Evolutionary conservation across 2,329 filamentous ascomycete species (phyloP).

Genomic region (Ceratocystis variospora): DNA sequence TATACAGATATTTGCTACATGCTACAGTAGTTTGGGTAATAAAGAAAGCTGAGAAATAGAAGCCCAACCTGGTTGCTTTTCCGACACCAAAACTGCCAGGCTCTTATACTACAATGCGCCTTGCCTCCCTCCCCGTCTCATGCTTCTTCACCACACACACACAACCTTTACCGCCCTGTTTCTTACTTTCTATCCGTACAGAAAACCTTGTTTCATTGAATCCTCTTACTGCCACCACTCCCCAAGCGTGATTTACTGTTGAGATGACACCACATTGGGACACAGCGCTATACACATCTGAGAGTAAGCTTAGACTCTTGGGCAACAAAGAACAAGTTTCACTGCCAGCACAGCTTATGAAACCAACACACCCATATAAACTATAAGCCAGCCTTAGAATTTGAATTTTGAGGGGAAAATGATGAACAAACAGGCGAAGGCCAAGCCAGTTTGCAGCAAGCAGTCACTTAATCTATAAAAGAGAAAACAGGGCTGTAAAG

Average conservation of each 20-base stretch:
- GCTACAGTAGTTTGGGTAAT: no score
- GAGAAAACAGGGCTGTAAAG: constrained; percentile 4
- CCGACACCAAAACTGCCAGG: no score
- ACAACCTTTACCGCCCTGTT: neutral
- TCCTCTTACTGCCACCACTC: neutral
- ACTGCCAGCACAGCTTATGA: no score
- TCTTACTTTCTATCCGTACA: neutral
- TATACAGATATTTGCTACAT: no score
- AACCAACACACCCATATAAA: neutral
- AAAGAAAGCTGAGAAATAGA: no score
- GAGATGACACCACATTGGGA: neutral
- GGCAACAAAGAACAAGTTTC: neutral
- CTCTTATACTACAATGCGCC: no score
- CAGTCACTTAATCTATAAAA: neutral
- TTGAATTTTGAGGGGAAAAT: neutral
- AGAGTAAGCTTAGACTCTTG: neutral
- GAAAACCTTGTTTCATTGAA: neutral
- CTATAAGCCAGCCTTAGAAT: neutral
- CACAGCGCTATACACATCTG: neutral
- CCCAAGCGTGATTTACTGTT: neutral
- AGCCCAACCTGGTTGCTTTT: no score
- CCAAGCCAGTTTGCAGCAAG: neutral
- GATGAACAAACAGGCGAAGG: neutral
- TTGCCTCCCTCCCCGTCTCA: neutral
- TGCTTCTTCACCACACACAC: neutral